Evolutionary conservation across 164 flowering plant species (phyloP), one percentile per base, ranked within the genome.

Genomic region (Stephania yunnanensis): DNA sequence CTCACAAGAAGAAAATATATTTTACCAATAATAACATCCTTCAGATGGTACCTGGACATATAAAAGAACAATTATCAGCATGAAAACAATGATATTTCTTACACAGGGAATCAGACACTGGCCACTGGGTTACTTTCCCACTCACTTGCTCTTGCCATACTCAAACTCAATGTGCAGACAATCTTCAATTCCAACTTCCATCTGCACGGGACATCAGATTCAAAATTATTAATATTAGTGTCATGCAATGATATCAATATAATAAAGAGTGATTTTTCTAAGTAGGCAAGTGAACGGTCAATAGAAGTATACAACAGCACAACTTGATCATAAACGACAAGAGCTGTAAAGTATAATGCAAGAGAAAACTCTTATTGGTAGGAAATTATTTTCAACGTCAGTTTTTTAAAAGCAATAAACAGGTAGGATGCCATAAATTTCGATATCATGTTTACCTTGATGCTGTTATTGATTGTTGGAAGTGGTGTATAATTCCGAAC

Each of bases 181-280:
- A 79, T 94, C 98, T 82, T 94, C 98, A 79, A 94, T 94, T 74
- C 98, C 98, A 78, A 94, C 98, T 86, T 94, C 98, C 98, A 94
- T 94, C 98, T 94, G 87, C 80, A 83, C 20, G 68, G 78, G 9
- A 29, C 68, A 76, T 71, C 3, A 76, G 20, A 6, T 61, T 61
- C 9, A 61, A 61, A 61, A 61, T 19, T 3, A 61, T n/a, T 61
- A 20, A 61, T 19, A 20, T n/a, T 19, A 58, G n/a, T 19, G 5
- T 6, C 64, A 58, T 58, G 64, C 20, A 58, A 58, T 58, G 64
- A n/a, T 58, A 58, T 58, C 64, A 58, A 61, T 19, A n/a, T 61
- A 61, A 25, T 17, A 7, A 10, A 61, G 22, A 19, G 66, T 61
- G 66, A 5, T 61, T 25, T 25, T n/a, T 61, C 20, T 61, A 8